Percentiles rank a stretch among this genome's conserved stretches.
These are phyloP conservation scores for Penicillium italicum DNA, from an alignment of 2,329 filamentous ascomycete genomes.

Conservation along the genomic window DNA sequence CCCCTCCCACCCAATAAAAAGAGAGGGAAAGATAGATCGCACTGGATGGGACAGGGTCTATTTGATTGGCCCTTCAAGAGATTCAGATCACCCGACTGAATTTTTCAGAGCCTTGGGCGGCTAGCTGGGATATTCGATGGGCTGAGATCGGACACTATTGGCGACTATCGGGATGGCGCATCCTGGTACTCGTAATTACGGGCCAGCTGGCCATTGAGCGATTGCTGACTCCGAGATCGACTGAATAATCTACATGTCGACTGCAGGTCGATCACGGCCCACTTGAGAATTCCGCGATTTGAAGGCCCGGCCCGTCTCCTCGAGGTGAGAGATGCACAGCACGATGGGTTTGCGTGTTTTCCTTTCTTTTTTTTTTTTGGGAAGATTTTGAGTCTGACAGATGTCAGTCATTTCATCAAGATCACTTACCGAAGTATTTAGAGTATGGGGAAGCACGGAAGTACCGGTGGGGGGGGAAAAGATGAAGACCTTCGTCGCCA, in stretches of 20 bases:
- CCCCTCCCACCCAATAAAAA: too few species aligned
- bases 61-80: background rate
- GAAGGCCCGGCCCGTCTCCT: conserved; percentile 27
- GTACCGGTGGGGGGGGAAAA: background rate
- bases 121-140: conserved; percentile 26
- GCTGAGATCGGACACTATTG: conserved; percentile 25
- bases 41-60: background rate
- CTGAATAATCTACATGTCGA: conserved; percentile 19
- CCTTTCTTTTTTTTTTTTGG: conserved; percentile 1
- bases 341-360: conserved; percentile 9
- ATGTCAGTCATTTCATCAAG: conserved; percentile 2
- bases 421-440: background rate
- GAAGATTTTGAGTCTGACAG: conserved; percentile 5
- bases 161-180: conserved; percentile 28
- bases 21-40: background rate
- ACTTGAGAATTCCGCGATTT: conserved; percentile 19
- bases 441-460: background rate
- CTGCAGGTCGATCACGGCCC: conserved; percentile 24
- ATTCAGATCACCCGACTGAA: conserved; percentile 14
- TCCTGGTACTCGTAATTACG: conserved; percentile 16
- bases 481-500: conserved; percentile 15
- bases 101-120: conserved; percentile 25
- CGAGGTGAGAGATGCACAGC: conserved; percentile 16
- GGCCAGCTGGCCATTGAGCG: conserved; percentile 11
- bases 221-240: conserved; percentile 10